A percentile compares a stretch with the other conserved stretches of the same genome.
These are phyloP conservation scores for Artomyces pyxidatus DNA, from an alignment of 768 basidiomycete species.

Conservation along the genomic window DNA sequence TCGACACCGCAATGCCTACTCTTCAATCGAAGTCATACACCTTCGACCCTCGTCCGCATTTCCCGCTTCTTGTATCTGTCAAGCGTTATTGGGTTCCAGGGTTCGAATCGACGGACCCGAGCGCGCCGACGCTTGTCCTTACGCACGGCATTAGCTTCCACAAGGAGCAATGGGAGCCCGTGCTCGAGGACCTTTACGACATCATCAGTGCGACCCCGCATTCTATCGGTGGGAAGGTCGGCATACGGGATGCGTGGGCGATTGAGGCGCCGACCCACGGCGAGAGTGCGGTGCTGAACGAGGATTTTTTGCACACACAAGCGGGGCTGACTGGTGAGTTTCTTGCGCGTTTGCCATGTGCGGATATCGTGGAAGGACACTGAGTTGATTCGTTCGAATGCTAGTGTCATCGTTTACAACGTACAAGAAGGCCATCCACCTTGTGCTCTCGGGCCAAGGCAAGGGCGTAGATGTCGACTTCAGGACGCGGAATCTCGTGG, in stretches of 20 bases:
- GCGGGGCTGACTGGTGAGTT: slow-evolving; percentile 35
- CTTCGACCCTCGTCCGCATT: slow-evolving; percentile 46
- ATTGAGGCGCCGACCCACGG: slow-evolving; percentile 51
- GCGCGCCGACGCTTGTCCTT: slow-evolving; percentile 40
- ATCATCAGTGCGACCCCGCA: slow-evolving; percentile 14
- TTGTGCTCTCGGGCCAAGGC: slow-evolving; percentile 40
- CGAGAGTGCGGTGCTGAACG: slow-evolving; percentile 42
- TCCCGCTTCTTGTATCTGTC: slow-evolving; percentile 38
- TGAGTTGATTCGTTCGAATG: too few species aligned
- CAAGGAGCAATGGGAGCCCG: slow-evolving; percentile 55
- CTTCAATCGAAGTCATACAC: slow-evolving; percentile 22
- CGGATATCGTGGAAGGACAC: not conserved
- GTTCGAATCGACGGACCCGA: slow-evolving; percentile 26
- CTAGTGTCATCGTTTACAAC: too few species aligned
- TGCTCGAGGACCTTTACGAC: slow-evolving; percentile 36
- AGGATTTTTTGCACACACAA: slow-evolving; percentile 31
- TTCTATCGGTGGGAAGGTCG: slow-evolving; percentile 12
- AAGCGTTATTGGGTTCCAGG: slow-evolving; percentile 41
- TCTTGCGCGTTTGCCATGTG: not conserved
- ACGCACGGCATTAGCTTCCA: slow-evolving; percentile 48
- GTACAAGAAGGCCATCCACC: slow-evolving; percentile 39
- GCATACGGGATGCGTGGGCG: slow-evolving; percentile 41
- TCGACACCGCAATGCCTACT: too few species aligned
- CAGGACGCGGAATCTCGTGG: slow-evolving; percentile 35
- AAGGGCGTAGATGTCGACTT: slow-evolving; percentile 44